These are phyloP conservation scores for Ogataea naganishii DNA, from an alignment of 805 yeast species.

Conservation along the genomic window DNA sequence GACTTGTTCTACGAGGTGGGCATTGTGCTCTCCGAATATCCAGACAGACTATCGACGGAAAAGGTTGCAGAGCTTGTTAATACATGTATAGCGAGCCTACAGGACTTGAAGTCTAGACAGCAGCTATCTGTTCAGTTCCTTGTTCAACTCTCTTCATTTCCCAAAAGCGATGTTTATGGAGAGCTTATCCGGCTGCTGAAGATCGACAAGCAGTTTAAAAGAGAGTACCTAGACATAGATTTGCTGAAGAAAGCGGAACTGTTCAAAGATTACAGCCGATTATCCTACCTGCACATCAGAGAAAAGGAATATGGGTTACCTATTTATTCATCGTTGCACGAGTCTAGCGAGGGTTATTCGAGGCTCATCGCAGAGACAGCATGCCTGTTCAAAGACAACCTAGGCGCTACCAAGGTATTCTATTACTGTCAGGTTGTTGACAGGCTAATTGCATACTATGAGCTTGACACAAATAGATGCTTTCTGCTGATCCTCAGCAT, in stretches of 20 bases:
- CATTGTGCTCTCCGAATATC: conserved; percentile 12
- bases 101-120: conserved; percentile 13
- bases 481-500: conserved; percentile 56
- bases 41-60: conserved; percentile 12
- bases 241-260: conserved; percentile 17
- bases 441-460: conserved; percentile 62
- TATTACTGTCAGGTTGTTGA: conserved; percentile 40
- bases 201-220: conserved; percentile 18
- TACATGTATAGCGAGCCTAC: conserved; percentile 9
- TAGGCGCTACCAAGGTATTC: conserved; percentile 31
- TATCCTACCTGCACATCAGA: conserved; percentile 21
- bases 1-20: conserved; percentile 21
- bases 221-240: conserved; percentile 18
- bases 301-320: conserved; percentile 19
- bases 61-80: conserved; percentile 12
- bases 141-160: conserved; percentile 17
- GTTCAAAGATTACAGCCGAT: conserved; percentile 19
- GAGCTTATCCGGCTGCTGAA: conserved; percentile 16
- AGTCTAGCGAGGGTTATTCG: conserved; percentile 73
- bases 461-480: conserved; percentile 63
- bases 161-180: conserved; percentile 8
- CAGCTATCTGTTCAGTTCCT: conserved; percentile 16
- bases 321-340: conserved; percentile 54
- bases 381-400: conserved; percentile 30
- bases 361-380: conserved; percentile 45